Percentiles rank a stretch among this genome's conserved stretches.
Conservation (phyloP, 306 rosid species). For the Cicer bijugum region DNA sequence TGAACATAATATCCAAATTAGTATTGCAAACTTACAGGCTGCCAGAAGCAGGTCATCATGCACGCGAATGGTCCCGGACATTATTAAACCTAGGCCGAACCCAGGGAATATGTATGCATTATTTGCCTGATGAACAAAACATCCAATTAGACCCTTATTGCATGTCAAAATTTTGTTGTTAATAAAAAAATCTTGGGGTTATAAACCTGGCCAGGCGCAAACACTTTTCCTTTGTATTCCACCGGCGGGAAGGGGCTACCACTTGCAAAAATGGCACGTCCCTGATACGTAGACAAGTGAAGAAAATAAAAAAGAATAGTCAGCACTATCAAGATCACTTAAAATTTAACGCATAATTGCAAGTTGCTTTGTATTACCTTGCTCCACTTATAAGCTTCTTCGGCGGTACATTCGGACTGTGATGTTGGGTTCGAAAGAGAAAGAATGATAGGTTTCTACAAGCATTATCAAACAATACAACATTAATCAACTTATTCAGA, state of each 20-base stretch:
- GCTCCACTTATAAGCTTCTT: slow-evolving; percentile 59
- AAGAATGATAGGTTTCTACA: slow-evolving; percentile 57
- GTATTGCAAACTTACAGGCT: slow-evolving; percentile 72
- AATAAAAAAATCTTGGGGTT: slow-evolving; percentile 27
- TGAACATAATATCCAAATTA: neutral
- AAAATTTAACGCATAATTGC: neutral
- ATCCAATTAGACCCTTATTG: slow-evolving; percentile 41
- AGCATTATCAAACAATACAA: slow-evolving; percentile 17
- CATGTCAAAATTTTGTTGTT: neutral
- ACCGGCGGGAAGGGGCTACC: slow-evolving; percentile 91
- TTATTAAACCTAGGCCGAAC: slow-evolving; percentile 81
- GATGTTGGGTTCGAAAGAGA: slow-evolving; percentile 64
- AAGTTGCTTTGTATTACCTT: slow-evolving; percentile 44
- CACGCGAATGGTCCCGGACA: slow-evolving; percentile 95
- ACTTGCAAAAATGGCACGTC: slow-evolving; percentile 85
- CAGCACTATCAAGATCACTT: neutral
- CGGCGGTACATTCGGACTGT: slow-evolving; percentile 62
- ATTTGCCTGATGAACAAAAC: slow-evolving; percentile 66
- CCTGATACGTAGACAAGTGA: slow-evolving; percentile 52
- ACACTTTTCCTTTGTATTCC: slow-evolving; percentile 68
- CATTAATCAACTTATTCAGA: slow-evolving; percentile 6
- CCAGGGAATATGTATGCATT: slow-evolving; percentile 98
- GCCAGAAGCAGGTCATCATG: slow-evolving; percentile 96
- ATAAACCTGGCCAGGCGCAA: slow-evolving; percentile 88
- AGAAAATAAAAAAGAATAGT: neutral